Evolutionary conservation across 164 flowering plant species (phyloP), one percentile per base, ranked within the genome.

Genomic region (Stephania japonica): DNA sequence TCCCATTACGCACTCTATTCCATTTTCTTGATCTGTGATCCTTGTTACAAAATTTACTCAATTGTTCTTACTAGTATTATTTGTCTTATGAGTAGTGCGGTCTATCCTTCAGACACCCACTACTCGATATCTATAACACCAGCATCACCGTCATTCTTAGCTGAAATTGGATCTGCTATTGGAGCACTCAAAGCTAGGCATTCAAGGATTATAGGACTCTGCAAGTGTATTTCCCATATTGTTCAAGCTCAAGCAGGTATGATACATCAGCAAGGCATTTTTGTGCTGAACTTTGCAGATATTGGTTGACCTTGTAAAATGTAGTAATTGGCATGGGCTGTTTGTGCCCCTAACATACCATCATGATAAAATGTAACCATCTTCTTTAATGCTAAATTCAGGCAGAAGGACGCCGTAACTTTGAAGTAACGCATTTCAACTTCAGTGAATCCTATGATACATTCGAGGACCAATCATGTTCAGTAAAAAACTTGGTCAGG

Each of bases 31-130:
- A 62, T 14, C 65, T 70, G 69, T 70, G 69, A 32, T 32, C 32
- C 18, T 66, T 27, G n/a, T n/a, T 11, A 43, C n/a, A 18, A n/a
- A n/a, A 56, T 56, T 56, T 56, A 19, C 21, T 23, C 26, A 67
- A 24, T 53, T 42, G 21, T 73, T 47, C 65, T 41, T 67, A 32
- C 12, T 70, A 64, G 38, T 6, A 56, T 42, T 14, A 62, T 32
- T 69, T 77, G 69, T 76, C 43, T 75, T 80, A 74, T 68, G 42
- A 56, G 76, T 90, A 89, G 92, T 32, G 92, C 86, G 42, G 65
- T 86, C 66, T 89, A 89, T 77, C 92, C 92, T 65, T 77, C 82
- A 49, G 89, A 87, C 42, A 42, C 82, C 69, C 67, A 79, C 75
- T 88, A 88, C 67, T 61, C 68, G 11, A 4, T 12, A n/a, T 49